phyloP scores from a whole-genome alignment of 2,329 filamentous ascomycete genomes.

The Corinectria fuckeliana region DNA sequence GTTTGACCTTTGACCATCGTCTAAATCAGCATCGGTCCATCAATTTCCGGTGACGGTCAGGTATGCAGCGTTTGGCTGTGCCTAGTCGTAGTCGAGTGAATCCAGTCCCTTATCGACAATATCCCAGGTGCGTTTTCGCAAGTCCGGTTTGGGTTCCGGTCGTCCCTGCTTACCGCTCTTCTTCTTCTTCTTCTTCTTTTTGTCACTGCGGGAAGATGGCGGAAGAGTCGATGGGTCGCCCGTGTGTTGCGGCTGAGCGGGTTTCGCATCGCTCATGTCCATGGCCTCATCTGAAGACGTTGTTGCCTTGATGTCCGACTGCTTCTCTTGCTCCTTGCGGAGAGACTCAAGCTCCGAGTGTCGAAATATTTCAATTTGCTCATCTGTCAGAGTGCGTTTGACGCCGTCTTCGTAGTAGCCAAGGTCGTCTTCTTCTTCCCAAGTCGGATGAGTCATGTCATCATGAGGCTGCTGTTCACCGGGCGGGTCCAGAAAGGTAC shows the following conservation, averaged over 20 bases:
- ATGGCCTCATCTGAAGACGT: conserved; percentile 25
- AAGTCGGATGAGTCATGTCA: conserved; percentile 42
- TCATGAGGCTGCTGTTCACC: conserved; percentile 34
- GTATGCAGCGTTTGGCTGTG: background rate
- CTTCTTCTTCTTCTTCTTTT: conserved; percentile 47
- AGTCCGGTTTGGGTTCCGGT: conserved; percentile 62
- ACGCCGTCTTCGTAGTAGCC: conserved; percentile 88
- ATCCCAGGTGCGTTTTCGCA: conserved; percentile 72
- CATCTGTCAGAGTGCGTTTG: conserved; percentile 89
- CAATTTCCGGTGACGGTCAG: background rate
- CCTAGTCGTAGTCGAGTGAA: conserved; percentile 63
- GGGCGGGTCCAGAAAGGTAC: conserved; percentile 51
- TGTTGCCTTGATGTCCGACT: conserved; percentile 8
- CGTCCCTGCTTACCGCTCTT: conserved; percentile 49
- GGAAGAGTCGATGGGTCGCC: conserved; percentile 13
- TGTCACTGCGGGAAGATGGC: conserved; percentile 28
- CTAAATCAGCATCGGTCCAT: background rate
- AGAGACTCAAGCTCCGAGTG: conserved; percentile 84
- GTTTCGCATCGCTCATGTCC: conserved; percentile 14
- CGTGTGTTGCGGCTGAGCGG: conserved; percentile 16
- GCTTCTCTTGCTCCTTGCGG: conserved; percentile 57
- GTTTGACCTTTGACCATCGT: background rate
- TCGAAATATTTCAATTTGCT: conserved; percentile 88
- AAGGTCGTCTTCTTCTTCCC: conserved; percentile 69
- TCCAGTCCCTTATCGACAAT: conserved; percentile 67